phyloP scores from a whole-genome alignment of 352 stramenopile genomes.

The Stramenopiles sp. region DNA sequence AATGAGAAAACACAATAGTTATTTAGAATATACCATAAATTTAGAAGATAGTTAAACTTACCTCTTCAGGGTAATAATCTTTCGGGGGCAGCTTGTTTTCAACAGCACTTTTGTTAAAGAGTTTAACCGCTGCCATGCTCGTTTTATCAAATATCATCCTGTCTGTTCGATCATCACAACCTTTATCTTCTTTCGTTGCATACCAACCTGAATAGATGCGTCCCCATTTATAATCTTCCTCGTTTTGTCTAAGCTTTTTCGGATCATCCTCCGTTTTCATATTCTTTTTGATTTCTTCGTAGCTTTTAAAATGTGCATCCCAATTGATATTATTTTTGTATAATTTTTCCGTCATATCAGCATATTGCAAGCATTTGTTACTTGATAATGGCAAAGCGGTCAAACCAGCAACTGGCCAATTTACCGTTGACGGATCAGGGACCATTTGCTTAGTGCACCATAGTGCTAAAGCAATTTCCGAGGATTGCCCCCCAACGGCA shows the following conservation, averaged over 20 bases:
- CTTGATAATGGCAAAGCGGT: not conserved
- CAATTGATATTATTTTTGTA: not conserved
- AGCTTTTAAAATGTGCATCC: not conserved
- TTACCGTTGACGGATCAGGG: not conserved
- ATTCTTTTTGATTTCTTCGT: not conserved
- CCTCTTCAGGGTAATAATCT: not conserved
- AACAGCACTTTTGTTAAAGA: not conserved
- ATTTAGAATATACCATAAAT: not conserved
- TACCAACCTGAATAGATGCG: not conserved
- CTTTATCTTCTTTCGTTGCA: no score
- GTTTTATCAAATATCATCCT: no score
- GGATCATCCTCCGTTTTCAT: not conserved
- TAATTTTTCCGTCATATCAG: not conserved
- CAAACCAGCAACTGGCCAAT: not conserved
- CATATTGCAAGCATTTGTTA: not conserved
- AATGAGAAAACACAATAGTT: not conserved
- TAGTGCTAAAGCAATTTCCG: not conserved
- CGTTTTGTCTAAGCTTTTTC: not conserved
- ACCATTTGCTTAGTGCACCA: not conserved
- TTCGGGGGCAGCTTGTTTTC: not conserved
- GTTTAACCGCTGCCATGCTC: not conserved
- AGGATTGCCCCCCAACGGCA: not conserved
- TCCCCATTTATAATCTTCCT: not conserved
- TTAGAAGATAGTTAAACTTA: not conserved
- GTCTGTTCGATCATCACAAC: no score